These are phyloP conservation scores for Rachicladosporium sp. DNA, from an alignment of 2,329 filamentous ascomycete species.

Conservation along the genomic window DNA sequence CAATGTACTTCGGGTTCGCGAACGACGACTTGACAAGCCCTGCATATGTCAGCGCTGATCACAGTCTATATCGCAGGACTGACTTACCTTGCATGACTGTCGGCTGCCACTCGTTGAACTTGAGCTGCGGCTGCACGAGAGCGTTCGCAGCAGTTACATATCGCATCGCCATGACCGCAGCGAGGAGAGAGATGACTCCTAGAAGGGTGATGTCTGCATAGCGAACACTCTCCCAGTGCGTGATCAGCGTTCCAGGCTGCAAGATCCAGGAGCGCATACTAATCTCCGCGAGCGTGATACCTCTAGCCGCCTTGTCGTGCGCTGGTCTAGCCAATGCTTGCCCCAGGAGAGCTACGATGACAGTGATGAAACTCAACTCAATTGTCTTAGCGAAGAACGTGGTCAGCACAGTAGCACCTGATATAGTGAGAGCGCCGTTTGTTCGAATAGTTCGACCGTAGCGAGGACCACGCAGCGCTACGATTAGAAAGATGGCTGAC, in stretches of 20 bases:
- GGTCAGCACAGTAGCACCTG: slow-evolving; percentile 54
- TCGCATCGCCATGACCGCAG: slow-evolving; percentile 53
- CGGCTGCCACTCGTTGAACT: slow-evolving; percentile 41
- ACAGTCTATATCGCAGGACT: neutral
- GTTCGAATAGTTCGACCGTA: slow-evolving; percentile 44
- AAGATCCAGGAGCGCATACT: slow-evolving; percentile 61
- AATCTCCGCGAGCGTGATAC: slow-evolving; percentile 64
- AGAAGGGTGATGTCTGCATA: slow-evolving; percentile 53
- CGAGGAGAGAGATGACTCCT: slow-evolving; percentile 51
- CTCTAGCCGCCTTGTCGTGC: slow-evolving; percentile 39
- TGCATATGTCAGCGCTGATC: neutral
- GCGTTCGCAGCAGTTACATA: slow-evolving; percentile 69
- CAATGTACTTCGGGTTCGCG: slow-evolving; percentile 48
- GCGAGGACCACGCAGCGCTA: slow-evolving; percentile 49
- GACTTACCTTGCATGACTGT: slow-evolving; percentile 2
- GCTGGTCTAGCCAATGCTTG: slow-evolving; percentile 62
- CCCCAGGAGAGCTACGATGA: slow-evolving; percentile 62
- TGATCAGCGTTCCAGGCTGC: slow-evolving; percentile 52
- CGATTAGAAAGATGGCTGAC: slow-evolving; percentile 50
- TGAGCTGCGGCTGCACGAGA: slow-evolving; percentile 61
- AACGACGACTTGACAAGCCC: slow-evolving; percentile 31
- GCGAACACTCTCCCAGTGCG: slow-evolving; percentile 52
- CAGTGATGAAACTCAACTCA: slow-evolving; percentile 65
- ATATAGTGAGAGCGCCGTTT: slow-evolving; percentile 42
- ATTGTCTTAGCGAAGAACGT: slow-evolving; percentile 63